Base-by-base conservation (phyloP, 2,329 filamentous ascomycete genomes). In the Cladophialophora yegresii region DNA sequence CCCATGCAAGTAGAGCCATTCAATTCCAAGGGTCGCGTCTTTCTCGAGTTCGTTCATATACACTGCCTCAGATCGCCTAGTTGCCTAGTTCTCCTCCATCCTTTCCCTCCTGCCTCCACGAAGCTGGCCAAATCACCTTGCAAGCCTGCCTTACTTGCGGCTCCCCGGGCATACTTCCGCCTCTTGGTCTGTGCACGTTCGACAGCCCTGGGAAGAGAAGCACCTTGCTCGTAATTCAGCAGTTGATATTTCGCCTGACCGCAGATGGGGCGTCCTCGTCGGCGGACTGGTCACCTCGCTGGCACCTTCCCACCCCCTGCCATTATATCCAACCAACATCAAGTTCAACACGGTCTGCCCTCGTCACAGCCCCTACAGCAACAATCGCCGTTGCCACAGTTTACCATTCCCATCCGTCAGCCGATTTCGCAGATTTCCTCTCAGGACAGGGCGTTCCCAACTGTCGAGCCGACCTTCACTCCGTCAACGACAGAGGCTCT, bases 211-310 rank as follows among this genome's bases (percentile, higher is more conserved):
- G 30, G n/a, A 16, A 53, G 5, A 12, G 30, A 22, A 30, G 36
- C 47, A 8, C 28, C 6, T 23, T 30, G 30, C 22, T 43, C 32
- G 20, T 28, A 16, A 32, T 56, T 50, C 36, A 33, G 47, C 45
- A 30, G 50, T 33, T 23, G 26, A 23, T 43, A 54, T 30, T 55
- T 56, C 56, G 58, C 65, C 61, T 53, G 45, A 47, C 23, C 23
- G 28, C 61, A 60, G 22, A 67, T 67, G 65, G 65, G 65, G 58
- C 65, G 65, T 12, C 58, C 54, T 40, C 61, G 51, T 47, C 62
- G 62, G 36, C 61, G 58, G 36, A 64, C 57, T 33, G 65, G 65
- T 45, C 55, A 67, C 47, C 54, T 54, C 28, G 61, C 63, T 23
- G 64, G 61, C 61, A 59, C 61, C 23, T 56, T 62, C 12, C 50